Evolutionary conservation across 192 early-diverging fungal genomes (phyloP).

Genomic region (Podila clonocystis): DNA sequence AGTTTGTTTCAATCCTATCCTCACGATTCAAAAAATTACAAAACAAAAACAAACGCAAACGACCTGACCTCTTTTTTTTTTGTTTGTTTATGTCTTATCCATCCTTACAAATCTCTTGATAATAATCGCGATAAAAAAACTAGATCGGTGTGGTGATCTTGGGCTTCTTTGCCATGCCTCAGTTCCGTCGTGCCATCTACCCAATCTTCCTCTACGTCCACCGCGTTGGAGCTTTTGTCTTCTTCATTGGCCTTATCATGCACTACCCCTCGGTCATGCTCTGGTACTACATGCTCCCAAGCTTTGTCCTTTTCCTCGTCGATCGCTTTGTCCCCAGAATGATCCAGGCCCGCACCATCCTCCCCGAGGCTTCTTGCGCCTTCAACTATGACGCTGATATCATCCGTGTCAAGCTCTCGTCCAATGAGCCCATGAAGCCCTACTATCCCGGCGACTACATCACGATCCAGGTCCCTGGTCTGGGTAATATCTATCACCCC

Average conservation of each 20-base stretch:
- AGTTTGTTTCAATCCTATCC: not conserved
- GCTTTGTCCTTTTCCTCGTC: constrained; percentile 43
- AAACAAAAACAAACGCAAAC: not conserved
- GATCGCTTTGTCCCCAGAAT: constrained; percentile 48
- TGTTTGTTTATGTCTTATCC: not conserved
- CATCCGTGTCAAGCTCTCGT: constrained; percentile 34
- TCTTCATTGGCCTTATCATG: constrained; percentile 49
- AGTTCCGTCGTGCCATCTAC: constrained; percentile 35
- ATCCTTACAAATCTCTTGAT: no score
- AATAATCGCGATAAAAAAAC: no score
- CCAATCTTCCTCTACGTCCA: constrained; percentile 41
- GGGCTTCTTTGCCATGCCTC: constrained; percentile 31
- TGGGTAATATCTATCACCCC: constrained; percentile 34
- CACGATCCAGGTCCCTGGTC: constrained; percentile 35
- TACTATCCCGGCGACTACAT: constrained; percentile 49
- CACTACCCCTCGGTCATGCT: constrained; percentile 47
- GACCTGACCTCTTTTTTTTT: not conserved
- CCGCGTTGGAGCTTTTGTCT: constrained; percentile 26
- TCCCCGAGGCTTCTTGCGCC: constrained; percentile 23
- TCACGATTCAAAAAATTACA: not conserved
- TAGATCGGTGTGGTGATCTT: constrained; percentile 28
- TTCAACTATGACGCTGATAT: constrained; percentile 43
- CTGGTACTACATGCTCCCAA: constrained; percentile 48
- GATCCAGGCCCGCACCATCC: constrained; percentile 40
- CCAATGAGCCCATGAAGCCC: constrained; percentile 47